phyloP scores from a whole-genome alignment of 352 stramenopile species.

The Phytophthora capsici region DNA sequence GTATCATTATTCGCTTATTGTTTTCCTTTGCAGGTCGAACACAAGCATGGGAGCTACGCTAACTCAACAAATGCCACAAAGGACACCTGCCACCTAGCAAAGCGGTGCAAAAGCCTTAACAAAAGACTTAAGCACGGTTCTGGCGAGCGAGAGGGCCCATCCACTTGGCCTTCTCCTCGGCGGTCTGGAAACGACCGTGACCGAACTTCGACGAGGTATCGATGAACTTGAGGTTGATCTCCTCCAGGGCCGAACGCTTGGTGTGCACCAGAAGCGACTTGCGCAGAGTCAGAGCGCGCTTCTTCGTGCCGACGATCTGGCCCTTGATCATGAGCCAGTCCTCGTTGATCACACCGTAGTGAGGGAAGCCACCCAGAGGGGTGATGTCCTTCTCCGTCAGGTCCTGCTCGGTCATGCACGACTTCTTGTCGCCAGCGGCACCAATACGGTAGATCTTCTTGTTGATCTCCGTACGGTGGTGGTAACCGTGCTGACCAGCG shows the following conservation, averaged over 20 bases:
- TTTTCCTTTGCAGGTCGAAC: conserved; percentile 18
- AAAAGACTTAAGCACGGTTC: conserved; percentile 83
- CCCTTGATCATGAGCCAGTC: conserved; percentile 99
- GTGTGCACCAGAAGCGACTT: conserved; percentile 99
- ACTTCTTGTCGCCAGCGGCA: conserved; percentile 92
- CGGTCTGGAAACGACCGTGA: conserved; percentile 99
- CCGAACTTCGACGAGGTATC: conserved; percentile 99
- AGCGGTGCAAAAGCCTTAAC: conserved; percentile 19
- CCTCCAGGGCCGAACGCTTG: conserved; percentile 97
- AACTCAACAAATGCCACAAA: conserved; percentile 27
- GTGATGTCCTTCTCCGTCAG: conserved; percentile 99
- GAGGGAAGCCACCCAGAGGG: conserved; percentile 99
- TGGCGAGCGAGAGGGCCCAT: conserved; percentile 95
- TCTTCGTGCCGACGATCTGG: conserved; percentile 98
- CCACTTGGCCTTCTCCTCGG: conserved; percentile 99
- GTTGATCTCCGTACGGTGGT: conserved; percentile 99
- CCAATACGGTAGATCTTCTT: conserved; percentile 99
- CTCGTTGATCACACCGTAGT: conserved; percentile 99
- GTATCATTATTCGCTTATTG: conserved; percentile 47
- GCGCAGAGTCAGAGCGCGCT: conserved; percentile 98
- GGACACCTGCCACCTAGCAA: conserved; percentile 22
- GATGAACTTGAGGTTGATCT: conserved; percentile 97
- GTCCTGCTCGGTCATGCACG: conserved; percentile 98
- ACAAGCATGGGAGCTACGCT: conserved; percentile 28
- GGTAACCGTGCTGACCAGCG: conserved; percentile 99